Conservation (phyloP, 2,329 filamentous ascomycete species). For the Diaporthe sp. region DNA sequence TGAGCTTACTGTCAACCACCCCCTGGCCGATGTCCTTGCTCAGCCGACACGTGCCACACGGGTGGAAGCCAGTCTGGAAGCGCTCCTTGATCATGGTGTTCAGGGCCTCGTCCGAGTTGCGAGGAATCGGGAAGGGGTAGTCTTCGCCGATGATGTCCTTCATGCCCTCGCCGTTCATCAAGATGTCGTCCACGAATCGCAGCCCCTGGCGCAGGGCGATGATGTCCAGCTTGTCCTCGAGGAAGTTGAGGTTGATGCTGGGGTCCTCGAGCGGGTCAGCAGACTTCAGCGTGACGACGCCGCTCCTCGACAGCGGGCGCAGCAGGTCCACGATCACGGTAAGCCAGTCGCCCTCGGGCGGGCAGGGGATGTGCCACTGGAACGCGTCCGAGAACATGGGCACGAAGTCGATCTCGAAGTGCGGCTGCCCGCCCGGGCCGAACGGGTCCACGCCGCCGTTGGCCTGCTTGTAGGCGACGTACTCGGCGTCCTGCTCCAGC, state of each 20-base stretch:
- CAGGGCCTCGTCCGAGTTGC: constrained; percentile 69
- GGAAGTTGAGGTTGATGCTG: constrained; percentile 73
- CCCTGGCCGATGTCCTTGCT: constrained; percentile 65
- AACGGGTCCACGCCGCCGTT: constrained; percentile 67
- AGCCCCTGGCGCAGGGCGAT: constrained; percentile 71
- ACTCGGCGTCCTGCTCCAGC: constrained; percentile 63
- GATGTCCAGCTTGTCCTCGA: constrained; percentile 68
- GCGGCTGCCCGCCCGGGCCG: constrained; percentile 68
- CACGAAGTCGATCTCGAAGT: constrained; percentile 75
- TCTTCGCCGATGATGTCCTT: constrained; percentile 66
- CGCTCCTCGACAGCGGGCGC: constrained; percentile 58
- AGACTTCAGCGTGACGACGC: constrained; percentile 70
- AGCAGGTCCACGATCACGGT: constrained; percentile 68
- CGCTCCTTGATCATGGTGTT: constrained; percentile 68
- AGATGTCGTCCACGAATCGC: constrained; percentile 68
- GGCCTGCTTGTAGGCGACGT: constrained; percentile 56
- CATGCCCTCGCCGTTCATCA: constrained; percentile 70
- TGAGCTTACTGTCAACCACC: constrained; percentile 65
- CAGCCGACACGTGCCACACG: constrained; percentile 69
- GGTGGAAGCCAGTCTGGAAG: constrained; percentile 71
- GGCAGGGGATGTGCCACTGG: constrained; percentile 62
- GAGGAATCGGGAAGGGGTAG: constrained; percentile 74
- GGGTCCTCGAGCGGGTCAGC: constrained; percentile 70
- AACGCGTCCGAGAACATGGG: constrained; percentile 67
- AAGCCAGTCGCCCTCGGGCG: constrained; percentile 62